Percentiles rank a stretch among this genome's conserved stretches.
These are phyloP conservation scores for Amanita rubescens DNA, from an alignment of 768 basidiomycete genomes.

Conservation along the genomic window DNA sequence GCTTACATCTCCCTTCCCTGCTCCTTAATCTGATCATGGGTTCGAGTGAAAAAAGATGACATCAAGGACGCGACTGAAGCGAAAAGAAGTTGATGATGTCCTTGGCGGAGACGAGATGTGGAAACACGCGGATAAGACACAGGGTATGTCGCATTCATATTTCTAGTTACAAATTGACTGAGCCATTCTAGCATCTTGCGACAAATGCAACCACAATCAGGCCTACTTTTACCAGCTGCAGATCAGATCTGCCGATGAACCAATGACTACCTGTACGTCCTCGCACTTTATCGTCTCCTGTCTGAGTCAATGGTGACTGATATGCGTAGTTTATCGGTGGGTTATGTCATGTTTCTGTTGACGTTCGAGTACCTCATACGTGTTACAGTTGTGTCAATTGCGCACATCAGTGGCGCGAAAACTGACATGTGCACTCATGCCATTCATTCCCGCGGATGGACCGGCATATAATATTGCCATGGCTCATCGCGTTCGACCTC, in stretches of 20 bases:
- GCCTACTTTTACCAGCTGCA: slow-evolving; percentile 97
- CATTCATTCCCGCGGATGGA: background rate
- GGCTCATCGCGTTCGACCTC: too few relatives aligned
- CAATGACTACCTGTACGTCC: slow-evolving; percentile 68
- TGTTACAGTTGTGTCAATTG: slow-evolving; percentile 50
- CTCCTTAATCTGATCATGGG: background rate
- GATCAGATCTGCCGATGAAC: slow-evolving; percentile 89
- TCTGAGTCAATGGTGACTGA: background rate
- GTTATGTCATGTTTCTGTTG: slow-evolving; percentile 7
- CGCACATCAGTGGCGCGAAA: slow-evolving; percentile 65
- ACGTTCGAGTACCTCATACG: background rate
- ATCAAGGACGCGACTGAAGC: slow-evolving; percentile 72
- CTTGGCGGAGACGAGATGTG: slow-evolving; percentile 91
- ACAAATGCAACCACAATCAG: slow-evolving; percentile 76
- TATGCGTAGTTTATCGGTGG: slow-evolving; percentile 52
- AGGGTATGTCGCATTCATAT: slow-evolving; percentile 35
- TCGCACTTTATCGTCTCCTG: slow-evolving; percentile 1
- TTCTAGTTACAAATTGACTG: background rate
- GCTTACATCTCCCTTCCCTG: slow-evolving; percentile 4
- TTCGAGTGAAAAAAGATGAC: slow-evolving; percentile 62
- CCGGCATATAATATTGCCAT: background rate
- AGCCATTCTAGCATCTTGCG: slow-evolving; percentile 38
- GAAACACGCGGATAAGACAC: slow-evolving; percentile 87
- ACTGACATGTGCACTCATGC: slow-evolving; percentile 22
- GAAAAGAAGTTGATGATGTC: slow-evolving; percentile 95